These are phyloP conservation scores for Cucumis melo DNA, from an alignment of 306 rosid species.

Conservation along the genomic window DNA sequence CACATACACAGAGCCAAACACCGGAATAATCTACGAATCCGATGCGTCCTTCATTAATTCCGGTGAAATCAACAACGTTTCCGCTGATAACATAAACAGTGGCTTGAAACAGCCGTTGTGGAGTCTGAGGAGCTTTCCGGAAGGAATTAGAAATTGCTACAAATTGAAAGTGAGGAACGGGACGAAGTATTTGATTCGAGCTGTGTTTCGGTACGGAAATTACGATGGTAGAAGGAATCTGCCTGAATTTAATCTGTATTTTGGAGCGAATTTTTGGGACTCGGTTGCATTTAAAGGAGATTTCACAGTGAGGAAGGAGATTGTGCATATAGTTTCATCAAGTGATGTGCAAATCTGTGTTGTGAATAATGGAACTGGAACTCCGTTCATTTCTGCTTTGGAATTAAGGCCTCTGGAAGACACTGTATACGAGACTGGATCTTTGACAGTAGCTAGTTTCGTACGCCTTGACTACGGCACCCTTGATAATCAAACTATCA, in stretches of 20 bases:
- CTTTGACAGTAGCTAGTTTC: not conserved
- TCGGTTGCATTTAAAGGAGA: not conserved
- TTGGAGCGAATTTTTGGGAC: conserved; percentile 33
- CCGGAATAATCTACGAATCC: conserved; percentile 33
- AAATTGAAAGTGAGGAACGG: conserved; percentile 16
- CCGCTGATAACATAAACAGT: not conserved
- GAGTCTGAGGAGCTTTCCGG: conserved; percentile 40
- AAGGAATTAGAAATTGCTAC: conserved; percentile 49
- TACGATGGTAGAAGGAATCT: conserved; percentile 17
- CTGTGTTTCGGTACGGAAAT: conserved; percentile 30
- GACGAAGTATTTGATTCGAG: conserved; percentile 28
- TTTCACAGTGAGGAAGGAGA: not conserved
- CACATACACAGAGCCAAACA: conserved; percentile 9
- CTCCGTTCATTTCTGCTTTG: conserved; percentile 34
- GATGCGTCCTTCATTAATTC: conserved; percentile 28
- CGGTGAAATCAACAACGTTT: conserved; percentile 15
- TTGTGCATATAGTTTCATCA: conserved; percentile 17
- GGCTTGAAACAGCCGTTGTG: conserved; percentile 2
- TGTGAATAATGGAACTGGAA: conserved; percentile 15
- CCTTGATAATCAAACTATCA: conserved; percentile 4
- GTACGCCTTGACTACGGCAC: conserved; percentile 21
- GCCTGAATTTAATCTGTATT: conserved; percentile 28
- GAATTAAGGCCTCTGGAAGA: conserved; percentile 24
- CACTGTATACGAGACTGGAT: conserved; percentile 4
- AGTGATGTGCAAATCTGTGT: conserved; percentile 22